Percentiles rank a stretch among this genome's conserved stretches.
phyloP scores from a whole-genome alignment of 202 grass and related monocot genomes.

The Cymbopogon flexuosus region DNA sequence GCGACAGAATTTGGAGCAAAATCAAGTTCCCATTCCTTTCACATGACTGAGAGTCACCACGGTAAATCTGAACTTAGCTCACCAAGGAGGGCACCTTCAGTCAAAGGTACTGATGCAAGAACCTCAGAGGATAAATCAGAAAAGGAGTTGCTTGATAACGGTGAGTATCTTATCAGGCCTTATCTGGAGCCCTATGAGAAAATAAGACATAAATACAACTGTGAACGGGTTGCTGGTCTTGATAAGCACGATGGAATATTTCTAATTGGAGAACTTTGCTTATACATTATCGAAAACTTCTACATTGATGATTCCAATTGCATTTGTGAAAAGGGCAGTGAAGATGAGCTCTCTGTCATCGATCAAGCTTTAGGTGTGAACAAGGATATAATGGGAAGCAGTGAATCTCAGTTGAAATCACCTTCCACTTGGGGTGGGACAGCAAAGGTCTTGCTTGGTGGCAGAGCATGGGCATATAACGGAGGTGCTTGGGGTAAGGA shows the following conservation, averaged over 20 bases:
- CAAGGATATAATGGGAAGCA: constrained; percentile 71
- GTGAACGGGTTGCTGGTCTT: constrained; percentile 90
- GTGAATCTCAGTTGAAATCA: constrained; percentile 80
- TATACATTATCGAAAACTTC: constrained; percentile 99
- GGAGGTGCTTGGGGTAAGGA: constrained; percentile 99
- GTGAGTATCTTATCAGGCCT: constrained; percentile 95
- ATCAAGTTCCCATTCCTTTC: constrained; percentile 71
- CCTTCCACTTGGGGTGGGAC: constrained; percentile 50
- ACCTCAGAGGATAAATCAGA: constrained; percentile 84
- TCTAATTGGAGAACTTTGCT: constrained; percentile 88
- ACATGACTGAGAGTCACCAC: constrained; percentile 66
- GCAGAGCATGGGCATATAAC: constrained; percentile 94
- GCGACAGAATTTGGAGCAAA: constrained; percentile 79
- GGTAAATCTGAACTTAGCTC: constrained; percentile 73
- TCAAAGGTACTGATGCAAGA: constrained; percentile 65
- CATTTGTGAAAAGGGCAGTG: constrained; percentile 86
- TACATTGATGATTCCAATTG: constrained; percentile 90
- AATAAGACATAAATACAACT: constrained; percentile 92
- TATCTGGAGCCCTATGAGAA: constrained; percentile 93
- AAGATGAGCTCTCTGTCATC: constrained; percentile 92
- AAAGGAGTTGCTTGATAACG: constrained; percentile 88
- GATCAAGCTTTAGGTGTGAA: constrained; percentile 99
- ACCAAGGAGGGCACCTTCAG: constrained; percentile 56
- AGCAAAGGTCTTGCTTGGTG: constrained; percentile 61
- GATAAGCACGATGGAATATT: constrained; percentile 98